Evolutionary conservation across 768 basidiomycete genomes (phyloP).

Genomic region (Sistotremastrum niveocremeum): DNA sequence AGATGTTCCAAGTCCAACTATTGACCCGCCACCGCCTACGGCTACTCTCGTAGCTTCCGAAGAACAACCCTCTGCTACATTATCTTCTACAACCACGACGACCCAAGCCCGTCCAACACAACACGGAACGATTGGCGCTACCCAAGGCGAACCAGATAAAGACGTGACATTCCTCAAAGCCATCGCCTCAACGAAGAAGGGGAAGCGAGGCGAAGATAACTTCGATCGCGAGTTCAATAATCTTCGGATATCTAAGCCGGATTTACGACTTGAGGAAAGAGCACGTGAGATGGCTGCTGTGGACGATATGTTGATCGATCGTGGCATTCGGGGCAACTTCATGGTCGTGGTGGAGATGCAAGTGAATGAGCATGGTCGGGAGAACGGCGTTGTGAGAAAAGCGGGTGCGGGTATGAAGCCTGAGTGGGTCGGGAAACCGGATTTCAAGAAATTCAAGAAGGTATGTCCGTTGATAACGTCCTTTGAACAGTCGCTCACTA

Average conservation of each 20-base stretch:
- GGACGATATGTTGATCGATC: conserved; percentile 53
- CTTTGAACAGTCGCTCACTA: not conserved
- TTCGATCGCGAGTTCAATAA: conserved; percentile 76
- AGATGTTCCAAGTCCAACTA: conserved; percentile 12
- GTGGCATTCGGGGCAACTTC: conserved; percentile 56
- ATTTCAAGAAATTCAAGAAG: conserved; percentile 74
- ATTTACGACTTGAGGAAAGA: conserved; percentile 31
- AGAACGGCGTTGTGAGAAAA: conserved; percentile 8
- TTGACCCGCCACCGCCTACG: not conserved
- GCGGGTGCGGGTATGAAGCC: conserved; percentile 11
- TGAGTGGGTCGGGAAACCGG: conserved; percentile 38
- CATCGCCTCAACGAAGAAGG: conserved; percentile 56
- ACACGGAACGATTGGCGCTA: conserved; percentile 19
- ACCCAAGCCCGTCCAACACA: conserved; percentile 6
- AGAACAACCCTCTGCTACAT: conserved; percentile 1
- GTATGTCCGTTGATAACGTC: conserved; percentile 19
- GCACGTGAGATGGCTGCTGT: conserved; percentile 45
- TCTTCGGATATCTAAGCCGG: conserved; percentile 55
- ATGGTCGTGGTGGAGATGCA: conserved; percentile 67
- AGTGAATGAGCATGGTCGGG: conserved; percentile 26
- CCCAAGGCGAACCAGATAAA: conserved; percentile 43
- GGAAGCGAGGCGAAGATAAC: conserved; percentile 51
- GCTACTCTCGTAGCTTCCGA: conserved; percentile 7
- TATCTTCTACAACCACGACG: conserved; percentile 13
- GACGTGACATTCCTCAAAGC: conserved; percentile 60